phyloP scores from a whole-genome alignment of 176 grass and related monocot genomes.

The Oryza longistaminata region DNA sequence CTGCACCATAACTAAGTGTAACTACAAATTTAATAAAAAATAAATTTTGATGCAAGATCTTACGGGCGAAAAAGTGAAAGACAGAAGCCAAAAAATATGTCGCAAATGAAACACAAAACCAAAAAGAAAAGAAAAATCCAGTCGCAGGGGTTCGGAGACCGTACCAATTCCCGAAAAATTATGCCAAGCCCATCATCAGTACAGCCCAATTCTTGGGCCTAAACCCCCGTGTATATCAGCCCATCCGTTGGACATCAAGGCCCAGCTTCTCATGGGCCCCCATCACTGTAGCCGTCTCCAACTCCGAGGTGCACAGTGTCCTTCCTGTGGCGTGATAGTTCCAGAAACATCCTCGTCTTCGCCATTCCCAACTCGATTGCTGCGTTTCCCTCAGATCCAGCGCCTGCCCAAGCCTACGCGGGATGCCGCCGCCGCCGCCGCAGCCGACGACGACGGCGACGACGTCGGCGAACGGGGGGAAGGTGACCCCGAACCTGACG shows the following conservation, averaged over 20 bases:
- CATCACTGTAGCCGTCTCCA: neutral
- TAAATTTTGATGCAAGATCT: too few relatives aligned
- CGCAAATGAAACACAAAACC: too few relatives aligned
- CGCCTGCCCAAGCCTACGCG: neutral
- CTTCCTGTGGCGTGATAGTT: slow-evolving; percentile 3
- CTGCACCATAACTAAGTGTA: too few relatives aligned
- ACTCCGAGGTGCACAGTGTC: slow-evolving; percentile 9
- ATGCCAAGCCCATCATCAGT: neutral
- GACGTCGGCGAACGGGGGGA: slow-evolving; percentile 59
- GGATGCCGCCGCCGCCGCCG: slow-evolving; percentile 25
- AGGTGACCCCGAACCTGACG: slow-evolving; percentile 75
- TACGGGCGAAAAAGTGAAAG: too few relatives aligned
- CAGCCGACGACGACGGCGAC: slow-evolving; percentile 28
- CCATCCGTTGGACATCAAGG: neutral
- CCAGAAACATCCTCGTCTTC: slow-evolving; percentile 13
- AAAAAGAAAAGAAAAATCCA: too few relatives aligned
- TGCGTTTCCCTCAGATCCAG: slow-evolving; percentile 38
- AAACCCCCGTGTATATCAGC: neutral
- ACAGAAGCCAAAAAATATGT: too few relatives aligned
- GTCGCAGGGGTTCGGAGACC: too few relatives aligned
- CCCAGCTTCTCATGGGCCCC: neutral
- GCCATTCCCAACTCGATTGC: slow-evolving; percentile 5
- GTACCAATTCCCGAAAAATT: too few relatives aligned
- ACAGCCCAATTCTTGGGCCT: too few relatives aligned
- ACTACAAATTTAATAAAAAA: too few relatives aligned